phyloP scores from a whole-genome alignment of 306 rosid species.

The Cucurbita maxima region DNA sequence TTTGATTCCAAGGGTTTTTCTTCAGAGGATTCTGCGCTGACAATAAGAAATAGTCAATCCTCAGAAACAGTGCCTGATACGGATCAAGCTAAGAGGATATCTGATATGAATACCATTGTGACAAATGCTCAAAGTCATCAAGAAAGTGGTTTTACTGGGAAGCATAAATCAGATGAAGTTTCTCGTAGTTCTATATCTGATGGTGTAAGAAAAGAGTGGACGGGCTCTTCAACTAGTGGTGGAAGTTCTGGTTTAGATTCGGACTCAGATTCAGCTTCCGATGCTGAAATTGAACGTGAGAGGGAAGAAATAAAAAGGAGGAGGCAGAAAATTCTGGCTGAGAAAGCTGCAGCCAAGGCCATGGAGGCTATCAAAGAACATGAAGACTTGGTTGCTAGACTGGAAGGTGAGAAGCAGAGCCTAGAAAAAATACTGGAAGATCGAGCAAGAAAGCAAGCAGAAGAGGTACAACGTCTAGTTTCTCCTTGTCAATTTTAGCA shows the following conservation, averaged over 20 bases:
- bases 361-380: conserved; percentile 59
- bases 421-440: conserved; percentile 85
- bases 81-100: conserved; percentile 19
- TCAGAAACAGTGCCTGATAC: conserved; percentile 7
- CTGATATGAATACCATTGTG: conserved; percentile 14
- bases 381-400: conserved; percentile 77
- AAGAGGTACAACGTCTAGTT: no score
- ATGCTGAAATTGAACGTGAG: conserved; percentile 70
- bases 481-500: no score
- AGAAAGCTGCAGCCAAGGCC: conserved; percentile 82
- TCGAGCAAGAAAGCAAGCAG: conserved; percentile 78
- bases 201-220: conserved; percentile 26
- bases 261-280: conserved; percentile 66
- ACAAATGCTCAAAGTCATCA: conserved; percentile 23
- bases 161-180: conserved; percentile 21
- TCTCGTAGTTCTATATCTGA: conserved; percentile 43
- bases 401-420: conserved; percentile 96
- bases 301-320: conserved; percentile 67
- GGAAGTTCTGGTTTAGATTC: conserved; percentile 62
- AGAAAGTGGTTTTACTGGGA: conserved; percentile 29
- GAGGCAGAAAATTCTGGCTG: conserved; percentile 63
- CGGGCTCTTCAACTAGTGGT: conserved; percentile 37
- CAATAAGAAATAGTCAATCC: conserved; percentile 2
- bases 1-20: conserved; percentile 18
- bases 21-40: conserved; percentile 17